Evolutionary conservation across 768 basidiomycete genomes (phyloP), one percentile per base, ranked within the genome.

Genomic region (Leccinellum luteum): DNA sequence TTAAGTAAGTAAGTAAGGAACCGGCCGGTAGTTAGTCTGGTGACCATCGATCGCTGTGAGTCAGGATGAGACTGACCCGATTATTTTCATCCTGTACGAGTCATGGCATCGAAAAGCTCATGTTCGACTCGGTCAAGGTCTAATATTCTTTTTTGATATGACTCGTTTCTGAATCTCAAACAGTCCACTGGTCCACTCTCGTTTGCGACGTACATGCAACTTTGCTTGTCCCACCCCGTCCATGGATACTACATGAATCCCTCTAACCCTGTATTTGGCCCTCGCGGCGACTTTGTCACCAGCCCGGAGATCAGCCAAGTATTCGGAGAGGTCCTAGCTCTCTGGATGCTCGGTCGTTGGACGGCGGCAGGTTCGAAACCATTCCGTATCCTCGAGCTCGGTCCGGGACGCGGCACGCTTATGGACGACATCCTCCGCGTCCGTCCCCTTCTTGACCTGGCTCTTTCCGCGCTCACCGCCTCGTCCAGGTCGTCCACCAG

Each of bases 301-400:
- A 94, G 90, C 64, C 97, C 96, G 2, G 97, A 99, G 72, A 98
- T 99, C 53, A 91, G 85, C 64, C 94, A 98, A 70, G 84, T 92
- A 1, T 98, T 98, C 69, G 97, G 97, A 58, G 96, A 99, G 85
- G 96, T 94, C 68, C 73, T 97, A 14, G 94, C 83, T 0, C 76
- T 98, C 51, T 99, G 95, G 94, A 76, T 92, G 50, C 67, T 94
- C 35, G 85, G 85, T 0, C 86, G 88, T 63, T 97, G 91, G 85
- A 74, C 80, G 57, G 75, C 76, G 19, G 74, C 78, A 5, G 85
- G 84, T 4, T 76, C 82, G 0, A 64, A 69, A 3, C 73, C 76
- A 0, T 79, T 93, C 15, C 81, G 94, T 21, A 65, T 98, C 1
- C 79, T 98, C 47, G 97, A 99, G 67, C 83, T 99, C 12, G 97